phyloP scores from a whole-genome alignment of 2,329 filamentous ascomycete genomes.

The Ophiosphaerella narmari region DNA sequence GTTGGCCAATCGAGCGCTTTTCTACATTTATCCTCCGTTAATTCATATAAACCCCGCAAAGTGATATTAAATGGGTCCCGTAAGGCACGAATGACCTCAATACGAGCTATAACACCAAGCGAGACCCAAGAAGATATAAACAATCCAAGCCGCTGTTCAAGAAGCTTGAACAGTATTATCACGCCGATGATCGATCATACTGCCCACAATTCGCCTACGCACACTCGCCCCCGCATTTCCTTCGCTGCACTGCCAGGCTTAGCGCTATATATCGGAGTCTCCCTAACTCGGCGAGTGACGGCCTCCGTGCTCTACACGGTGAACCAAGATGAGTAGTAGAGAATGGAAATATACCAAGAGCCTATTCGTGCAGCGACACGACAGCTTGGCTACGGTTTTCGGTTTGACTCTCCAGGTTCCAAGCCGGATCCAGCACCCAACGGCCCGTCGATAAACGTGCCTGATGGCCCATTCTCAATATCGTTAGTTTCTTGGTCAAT shows the following conservation, averaged over 20 bases:
- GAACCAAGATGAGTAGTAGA: constrained; percentile 11
- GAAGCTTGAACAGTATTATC: constrained; percentile 14
- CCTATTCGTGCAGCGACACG: constrained; percentile 10
- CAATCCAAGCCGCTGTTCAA: constrained; percentile 15
- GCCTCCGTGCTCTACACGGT: constrained; percentile 1
- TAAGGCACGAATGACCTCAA: constrained; percentile 8
- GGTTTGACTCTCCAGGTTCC: constrained; percentile 8
- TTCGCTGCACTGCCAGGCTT: constrained; percentile 9
- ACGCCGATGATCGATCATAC: constrained; percentile 3
- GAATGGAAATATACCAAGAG: constrained; percentile 4
- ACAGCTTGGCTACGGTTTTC: constrained; percentile 6
- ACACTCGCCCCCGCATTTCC: constrained; percentile 22
- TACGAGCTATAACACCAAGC: constrained; percentile 9
- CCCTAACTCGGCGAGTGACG: constrained; percentile 20
- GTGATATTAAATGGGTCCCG: constrained; percentile 19
- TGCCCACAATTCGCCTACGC: constrained; percentile 13
- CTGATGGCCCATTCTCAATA: constrained; percentile 21
- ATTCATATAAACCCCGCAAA: constrained; percentile 13
- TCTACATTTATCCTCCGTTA: neutral
- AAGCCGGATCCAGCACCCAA: constrained; percentile 18
- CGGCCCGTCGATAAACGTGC: constrained; percentile 19
- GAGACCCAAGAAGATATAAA: constrained; percentile 23
- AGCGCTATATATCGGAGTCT: constrained; percentile 22
- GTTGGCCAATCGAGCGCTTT: too few relatives aligned
- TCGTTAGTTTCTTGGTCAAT: constrained; percentile 10